Base-by-base conservation (phyloP, 768 basidiomycete genomes). In the Amanita muscaria region DNA sequence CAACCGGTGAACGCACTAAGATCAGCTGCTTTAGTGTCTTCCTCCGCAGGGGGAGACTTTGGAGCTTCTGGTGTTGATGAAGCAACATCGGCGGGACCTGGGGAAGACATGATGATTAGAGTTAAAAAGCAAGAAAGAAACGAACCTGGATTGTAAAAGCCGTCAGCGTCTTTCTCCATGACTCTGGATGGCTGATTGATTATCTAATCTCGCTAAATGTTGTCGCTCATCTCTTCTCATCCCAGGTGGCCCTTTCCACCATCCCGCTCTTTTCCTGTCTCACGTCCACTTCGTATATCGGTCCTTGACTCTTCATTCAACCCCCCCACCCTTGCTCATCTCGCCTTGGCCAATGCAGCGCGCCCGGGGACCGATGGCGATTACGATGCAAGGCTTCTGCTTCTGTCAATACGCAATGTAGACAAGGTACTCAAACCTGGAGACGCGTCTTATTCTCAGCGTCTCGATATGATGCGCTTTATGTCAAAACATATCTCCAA, bases 221-320 rank as follows among this genome's bases (percentile, higher is more conserved):
- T 29, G 15, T 23, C 23, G 55, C 66, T 89, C 21, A 59, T 88
- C 11, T 77, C 66, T 8, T 67, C 82, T 2, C 79, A 87, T 53
- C 58, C 68, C 11, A 62, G 55, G 23, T 90, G 88, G 88, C 88
- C 88, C 8, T 56, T 77, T 7, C 71, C 66, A 2, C 62, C 51
- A 16, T 24, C 49, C 21, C 15, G 40, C 51, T 44, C 40, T 25
- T 23, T 35, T 37, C 43, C 24, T 12, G 24, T 42, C 31, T 36
- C 50, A n/a, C 45, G 40, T n/a, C 57, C 59, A 3, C 57, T 80
- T 27, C 72, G 69, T 42, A 72, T 93, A 37, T 73, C 83, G 3
- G 67, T 93, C n/a, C 72, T 96, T 30, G 93, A 96, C 54, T 83
- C 90, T 1, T 92, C 89, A 1, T 97, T 88, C 66, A 94, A 97